phyloP scores from a whole-genome alignment of 805 yeast species.

The Saturnispora gosingensis region DNA sequence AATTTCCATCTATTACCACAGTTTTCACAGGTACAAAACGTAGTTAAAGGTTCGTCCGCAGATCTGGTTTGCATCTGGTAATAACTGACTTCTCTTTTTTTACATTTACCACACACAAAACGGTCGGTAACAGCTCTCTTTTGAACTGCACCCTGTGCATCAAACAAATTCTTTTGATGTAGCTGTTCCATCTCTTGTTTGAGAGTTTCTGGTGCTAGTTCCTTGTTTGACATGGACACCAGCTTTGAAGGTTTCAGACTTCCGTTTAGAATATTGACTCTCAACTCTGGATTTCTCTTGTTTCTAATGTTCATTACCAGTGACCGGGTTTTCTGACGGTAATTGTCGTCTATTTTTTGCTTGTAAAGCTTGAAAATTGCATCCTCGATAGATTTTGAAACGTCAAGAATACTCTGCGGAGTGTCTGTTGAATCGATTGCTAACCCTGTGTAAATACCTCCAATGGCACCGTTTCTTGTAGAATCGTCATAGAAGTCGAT shows the following conservation, averaged over 20 bases:
- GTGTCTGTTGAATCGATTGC: slow-evolving; percentile 61
- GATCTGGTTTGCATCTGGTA: slow-evolving; percentile 97
- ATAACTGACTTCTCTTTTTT: slow-evolving; percentile 91
- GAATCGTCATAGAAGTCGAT: slow-evolving; percentile 61
- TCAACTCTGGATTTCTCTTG: slow-evolving; percentile 78
- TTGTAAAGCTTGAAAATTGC: slow-evolving; percentile 58
- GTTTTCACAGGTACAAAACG: slow-evolving; percentile 94
- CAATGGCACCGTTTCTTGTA: slow-evolving; percentile 76
- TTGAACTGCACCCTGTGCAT: slow-evolving; percentile 96
- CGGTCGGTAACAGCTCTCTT: slow-evolving; percentile 94
- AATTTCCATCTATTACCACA: slow-evolving; percentile 99
- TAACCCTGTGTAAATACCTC: slow-evolving; percentile 80
- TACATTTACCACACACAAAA: slow-evolving; percentile 96
- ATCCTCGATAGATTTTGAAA: slow-evolving; percentile 64
- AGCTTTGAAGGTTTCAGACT: slow-evolving; percentile 57
- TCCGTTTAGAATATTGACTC: slow-evolving; percentile 59
- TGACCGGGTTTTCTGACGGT: slow-evolving; percentile 78
- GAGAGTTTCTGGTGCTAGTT: slow-evolving; percentile 88
- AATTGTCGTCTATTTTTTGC: slow-evolving; percentile 47
- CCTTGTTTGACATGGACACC: slow-evolving; percentile 81
- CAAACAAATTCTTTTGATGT: slow-evolving; percentile 81
- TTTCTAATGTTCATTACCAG: slow-evolving; percentile 81
- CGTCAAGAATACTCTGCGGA: slow-evolving; percentile 45
- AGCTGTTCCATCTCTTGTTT: slow-evolving; percentile 78
- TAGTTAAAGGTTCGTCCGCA: slow-evolving; percentile 97